Percentiles rank a stretch among this genome's conserved stretches.
These are phyloP conservation scores for Exophiala viscosa DNA, from an alignment of 2,329 filamentous ascomycete species.

Conservation along the genomic window DNA sequence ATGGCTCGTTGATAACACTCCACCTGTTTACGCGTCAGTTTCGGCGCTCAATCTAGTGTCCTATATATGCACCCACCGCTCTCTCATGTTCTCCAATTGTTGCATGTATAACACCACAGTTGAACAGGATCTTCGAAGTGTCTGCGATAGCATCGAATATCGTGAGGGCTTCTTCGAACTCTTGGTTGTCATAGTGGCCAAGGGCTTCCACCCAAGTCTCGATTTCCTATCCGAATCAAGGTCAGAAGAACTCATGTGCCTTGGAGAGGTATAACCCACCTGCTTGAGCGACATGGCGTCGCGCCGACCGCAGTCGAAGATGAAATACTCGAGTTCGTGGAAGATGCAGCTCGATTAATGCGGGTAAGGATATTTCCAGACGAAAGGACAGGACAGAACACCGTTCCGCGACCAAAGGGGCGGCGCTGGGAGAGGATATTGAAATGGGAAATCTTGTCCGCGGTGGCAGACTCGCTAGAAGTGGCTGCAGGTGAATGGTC, in stretches of 20 bases:
- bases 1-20: conserved; percentile 93
- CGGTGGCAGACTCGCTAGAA: conserved; percentile 12
- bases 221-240: conserved; percentile 68
- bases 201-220: conserved; percentile 96
- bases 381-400: conserved; percentile 3
- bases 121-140: conserved; percentile 97
- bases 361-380: conserved; percentile 1
- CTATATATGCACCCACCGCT: conserved; percentile 58
- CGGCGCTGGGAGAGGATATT: conserved; percentile 21
- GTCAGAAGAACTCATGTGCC: neutral
- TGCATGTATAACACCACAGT: conserved; percentile 95
- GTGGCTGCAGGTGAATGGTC: conserved; percentile 7
- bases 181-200: conserved; percentile 89
- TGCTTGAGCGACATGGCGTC: conserved; percentile 33
- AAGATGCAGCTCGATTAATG: conserved; percentile 8
- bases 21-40: conserved; percentile 56
- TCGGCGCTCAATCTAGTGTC: neutral
- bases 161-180: conserved; percentile 83
- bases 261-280: conserved; percentile 13
- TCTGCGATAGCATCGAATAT: conserved; percentile 85
- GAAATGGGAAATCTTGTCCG: conserved; percentile 11
- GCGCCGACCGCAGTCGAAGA: conserved; percentile 10
- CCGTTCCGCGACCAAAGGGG: conserved; percentile 13
- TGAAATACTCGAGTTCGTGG: conserved; percentile 10
- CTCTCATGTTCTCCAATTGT: conserved; percentile 93